A percentile compares a stretch with the other conserved stretches of the same genome.
Conservation (phyloP, 768 basidiomycete genomes). For the Hericium erinaceus region DNA sequence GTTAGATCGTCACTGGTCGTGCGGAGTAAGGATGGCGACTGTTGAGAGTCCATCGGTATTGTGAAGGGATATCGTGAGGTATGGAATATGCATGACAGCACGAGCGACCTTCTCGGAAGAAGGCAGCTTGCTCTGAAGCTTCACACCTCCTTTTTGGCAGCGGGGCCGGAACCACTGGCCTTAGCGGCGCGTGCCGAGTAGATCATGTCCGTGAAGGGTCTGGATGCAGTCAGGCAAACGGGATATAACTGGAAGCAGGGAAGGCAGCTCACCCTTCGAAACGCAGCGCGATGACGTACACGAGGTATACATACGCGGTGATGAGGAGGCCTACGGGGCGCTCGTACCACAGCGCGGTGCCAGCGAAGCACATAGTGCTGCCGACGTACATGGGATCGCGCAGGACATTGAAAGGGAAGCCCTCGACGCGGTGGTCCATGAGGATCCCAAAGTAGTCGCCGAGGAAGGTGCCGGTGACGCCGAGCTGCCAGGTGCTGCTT, state of each 20-base stretch:
- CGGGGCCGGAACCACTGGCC: conserved; percentile 2
- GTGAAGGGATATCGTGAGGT: not conserved
- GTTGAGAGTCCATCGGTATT: conserved; percentile 4
- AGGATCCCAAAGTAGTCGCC: conserved; percentile 80
- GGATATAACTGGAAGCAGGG: conserved; percentile 21
- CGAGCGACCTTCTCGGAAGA: too few species aligned
- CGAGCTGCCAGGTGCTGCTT: conserved; percentile 82
- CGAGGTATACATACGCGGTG: conserved; percentile 71
- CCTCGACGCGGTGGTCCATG: conserved; percentile 85
- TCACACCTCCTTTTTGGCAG: conserved; percentile 21
- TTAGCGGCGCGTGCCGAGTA: conserved; percentile 45
- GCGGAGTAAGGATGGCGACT: not conserved
- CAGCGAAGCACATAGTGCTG: conserved; percentile 83
- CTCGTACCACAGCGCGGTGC: conserved; percentile 83
- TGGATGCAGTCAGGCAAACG: not conserved
- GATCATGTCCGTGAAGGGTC: conserved; percentile 76
- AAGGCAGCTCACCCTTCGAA: conserved; percentile 73
- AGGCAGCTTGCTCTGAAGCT: too few species aligned
- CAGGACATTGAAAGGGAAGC: conserved; percentile 93
- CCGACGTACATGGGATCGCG: conserved; percentile 97
- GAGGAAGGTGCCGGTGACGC: conserved; percentile 89
- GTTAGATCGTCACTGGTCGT: not conserved
- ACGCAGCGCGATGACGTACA: conserved; percentile 74
- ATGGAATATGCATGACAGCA: too few species aligned
- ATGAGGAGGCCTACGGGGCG: conserved; percentile 78